phyloP scores from a whole-genome alignment of 441 rosid species.

The Biscutella laevigata region DNA sequence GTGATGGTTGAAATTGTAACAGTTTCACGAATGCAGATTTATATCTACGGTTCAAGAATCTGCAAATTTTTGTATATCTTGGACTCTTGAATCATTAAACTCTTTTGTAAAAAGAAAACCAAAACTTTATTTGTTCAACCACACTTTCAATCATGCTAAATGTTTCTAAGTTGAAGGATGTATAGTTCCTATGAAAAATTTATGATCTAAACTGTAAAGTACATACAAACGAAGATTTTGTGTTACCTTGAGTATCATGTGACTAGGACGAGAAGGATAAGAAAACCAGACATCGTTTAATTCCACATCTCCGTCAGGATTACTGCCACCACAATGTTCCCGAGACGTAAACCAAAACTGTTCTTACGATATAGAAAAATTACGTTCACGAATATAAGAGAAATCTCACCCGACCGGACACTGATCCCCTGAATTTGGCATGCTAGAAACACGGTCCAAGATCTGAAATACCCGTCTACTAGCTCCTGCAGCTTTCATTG shows the following conservation, averaged over 20 bases:
- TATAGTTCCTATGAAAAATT: background rate
- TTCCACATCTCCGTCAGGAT: constrained; percentile 85
- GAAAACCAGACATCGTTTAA: constrained; percentile 89
- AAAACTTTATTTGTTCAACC: background rate
- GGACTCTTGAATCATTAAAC: background rate
- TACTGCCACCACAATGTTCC: constrained; percentile 28
- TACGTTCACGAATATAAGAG: background rate
- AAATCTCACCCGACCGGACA: constrained; percentile 62
- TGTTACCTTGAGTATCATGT: constrained; percentile 83
- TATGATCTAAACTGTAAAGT: background rate
- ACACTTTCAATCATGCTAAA: background rate
- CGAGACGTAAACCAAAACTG: background rate
- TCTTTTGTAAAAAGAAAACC: no score
- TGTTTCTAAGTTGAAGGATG: background rate
- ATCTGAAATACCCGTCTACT: constrained; percentile 92
- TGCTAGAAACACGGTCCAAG: constrained; percentile 70
- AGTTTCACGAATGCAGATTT: background rate
- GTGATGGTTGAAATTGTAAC: background rate
- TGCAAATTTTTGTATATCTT: background rate
- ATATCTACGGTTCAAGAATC: background rate
- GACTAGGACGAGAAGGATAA: constrained; percentile 88
- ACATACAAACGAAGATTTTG: background rate
- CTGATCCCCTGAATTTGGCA: constrained; percentile 69
- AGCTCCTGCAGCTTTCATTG: constrained; percentile 98
- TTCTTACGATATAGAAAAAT: background rate